Conservation (phyloP, 129 eudicot species). For the Artemisia argyi region DNA sequence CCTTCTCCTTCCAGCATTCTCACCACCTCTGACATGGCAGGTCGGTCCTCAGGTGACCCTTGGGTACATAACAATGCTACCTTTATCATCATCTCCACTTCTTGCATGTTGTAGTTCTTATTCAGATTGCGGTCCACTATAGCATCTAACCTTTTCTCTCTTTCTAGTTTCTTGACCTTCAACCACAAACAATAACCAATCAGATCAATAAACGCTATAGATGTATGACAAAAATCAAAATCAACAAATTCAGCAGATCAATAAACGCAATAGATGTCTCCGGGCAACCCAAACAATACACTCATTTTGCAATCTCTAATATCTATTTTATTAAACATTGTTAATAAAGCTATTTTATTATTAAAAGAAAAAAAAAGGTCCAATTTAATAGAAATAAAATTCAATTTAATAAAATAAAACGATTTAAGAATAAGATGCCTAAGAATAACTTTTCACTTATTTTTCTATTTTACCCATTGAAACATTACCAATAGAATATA, state of each 20-base stretch:
- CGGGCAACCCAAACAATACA: background rate
- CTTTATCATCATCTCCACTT: constrained; percentile 94
- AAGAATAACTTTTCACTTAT: too few relatives aligned
- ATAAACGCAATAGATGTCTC: background rate
- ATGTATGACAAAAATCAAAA: background rate
- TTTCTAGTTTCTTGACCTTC: constrained; percentile 87
- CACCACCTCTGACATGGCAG: constrained; percentile 95
- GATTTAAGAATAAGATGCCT: background rate
- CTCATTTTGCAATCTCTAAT: background rate
- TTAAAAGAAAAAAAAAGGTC: too few relatives aligned
- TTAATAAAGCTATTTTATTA: too few relatives aligned
- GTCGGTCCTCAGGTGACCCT: constrained; percentile 83
- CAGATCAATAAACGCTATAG: background rate
- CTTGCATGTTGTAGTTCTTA: constrained; percentile 49
- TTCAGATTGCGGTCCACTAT: constrained; percentile 72
- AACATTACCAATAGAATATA: too few relatives aligned
- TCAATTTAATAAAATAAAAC: too few relatives aligned
- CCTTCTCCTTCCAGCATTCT: constrained; percentile 99
- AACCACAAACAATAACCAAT: background rate
- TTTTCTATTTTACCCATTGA: too few relatives aligned
- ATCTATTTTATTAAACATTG: background rate
- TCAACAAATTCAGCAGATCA: background rate
- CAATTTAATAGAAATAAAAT: too few relatives aligned
- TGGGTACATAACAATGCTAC: constrained; percentile 97
- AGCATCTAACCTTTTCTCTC: constrained; percentile 71